phyloP scores from a whole-genome alignment of 768 basidiomycete species.

The Suillus discolor region DNA sequence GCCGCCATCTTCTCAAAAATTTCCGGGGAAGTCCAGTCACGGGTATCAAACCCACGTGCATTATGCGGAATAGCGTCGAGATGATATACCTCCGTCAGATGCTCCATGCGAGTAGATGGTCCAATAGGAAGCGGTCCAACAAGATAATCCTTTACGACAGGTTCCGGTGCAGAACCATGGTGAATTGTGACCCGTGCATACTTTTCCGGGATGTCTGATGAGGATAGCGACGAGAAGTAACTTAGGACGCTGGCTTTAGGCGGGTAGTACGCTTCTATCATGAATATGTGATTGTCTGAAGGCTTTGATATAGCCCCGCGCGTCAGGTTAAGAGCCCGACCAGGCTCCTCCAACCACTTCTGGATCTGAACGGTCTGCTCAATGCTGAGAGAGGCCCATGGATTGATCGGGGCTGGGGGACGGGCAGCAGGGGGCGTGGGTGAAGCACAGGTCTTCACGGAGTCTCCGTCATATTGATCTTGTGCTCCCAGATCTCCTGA shows the following conservation, averaged over 20 bases:
- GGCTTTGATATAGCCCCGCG: conserved; percentile 27
- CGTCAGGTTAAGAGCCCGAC: conserved; percentile 52
- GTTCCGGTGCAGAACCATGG: conserved; percentile 44
- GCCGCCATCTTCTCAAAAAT: conserved; percentile 37
- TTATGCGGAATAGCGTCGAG: conserved; percentile 55
- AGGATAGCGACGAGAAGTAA: conserved; percentile 42
- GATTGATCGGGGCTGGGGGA: conserved; percentile 47
- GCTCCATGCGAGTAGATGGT: conserved; percentile 39
- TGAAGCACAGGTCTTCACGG: conserved; percentile 38
- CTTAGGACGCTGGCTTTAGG: conserved; percentile 48
- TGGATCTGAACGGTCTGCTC: conserved; percentile 45
- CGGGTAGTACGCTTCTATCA: conserved; percentile 53
- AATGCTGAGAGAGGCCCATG: conserved; percentile 54
- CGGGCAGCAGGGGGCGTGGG: conserved; percentile 33
- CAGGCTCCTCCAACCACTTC: conserved; percentile 47
- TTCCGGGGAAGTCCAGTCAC: conserved; percentile 24
- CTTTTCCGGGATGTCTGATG: conserved; percentile 32
- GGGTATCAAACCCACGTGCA: conserved; percentile 41
- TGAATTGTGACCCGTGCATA: conserved; percentile 55
- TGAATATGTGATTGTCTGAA: conserved; percentile 53
- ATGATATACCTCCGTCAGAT: conserved; percentile 54
- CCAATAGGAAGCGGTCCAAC: conserved; percentile 59
- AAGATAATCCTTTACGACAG: conserved; percentile 54
- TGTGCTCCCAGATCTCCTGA: background rate
- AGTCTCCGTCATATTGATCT: conserved; percentile 9